Evolutionary conservation across 768 basidiomycete species (phyloP), one percentile per base, ranked within the genome.

Genomic region (Macrocybe gigantea): DNA sequence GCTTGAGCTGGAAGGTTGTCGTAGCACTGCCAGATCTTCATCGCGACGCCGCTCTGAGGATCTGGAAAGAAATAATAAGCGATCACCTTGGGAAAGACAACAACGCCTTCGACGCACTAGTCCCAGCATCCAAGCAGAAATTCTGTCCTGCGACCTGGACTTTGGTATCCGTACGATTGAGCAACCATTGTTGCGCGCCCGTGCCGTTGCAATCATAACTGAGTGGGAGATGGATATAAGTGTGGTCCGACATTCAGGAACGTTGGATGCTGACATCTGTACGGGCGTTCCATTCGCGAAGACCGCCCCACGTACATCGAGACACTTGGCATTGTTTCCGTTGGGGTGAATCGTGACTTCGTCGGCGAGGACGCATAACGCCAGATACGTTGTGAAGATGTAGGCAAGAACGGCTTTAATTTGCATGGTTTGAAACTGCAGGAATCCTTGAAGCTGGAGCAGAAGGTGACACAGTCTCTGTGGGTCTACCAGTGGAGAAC

Each of bases 21-120:
- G 49, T 53, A 63, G 48, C 68, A 70, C 35, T 63, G 52, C 66
- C 67, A 67, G 10, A 70, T 65, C 53, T 68, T 67, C 55, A 67
- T 48, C 1, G 56, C 57, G 3, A 60, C 51, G 4, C 62, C 65
- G 14, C 58, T 67, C 33, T 52, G 63, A 10, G 67, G 64, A 31
- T 35, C 63, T 65, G 43, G 5, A 11, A 10, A 7, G 8, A 36
- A 38, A 15, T 22, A 22, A n/a, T 15, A 34, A 22, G 34, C 33
- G 9, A 43, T n/a, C 8, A 9, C 29, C 35, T n/a, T 13, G 22
- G 5, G 14, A 7, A 11, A 9, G 43, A 14, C 15, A 37, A 11
- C 22, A 14, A 11, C 11, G 1, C 3, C 15, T 7, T 9, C 22
- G 7, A 60, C 64, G 44, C 47, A 64, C 64, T 51, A 10, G 62